Base-by-base conservation (phyloP, 495 filamentous ascomycete species). In the Thermothielavioides terrestris region DNA sequence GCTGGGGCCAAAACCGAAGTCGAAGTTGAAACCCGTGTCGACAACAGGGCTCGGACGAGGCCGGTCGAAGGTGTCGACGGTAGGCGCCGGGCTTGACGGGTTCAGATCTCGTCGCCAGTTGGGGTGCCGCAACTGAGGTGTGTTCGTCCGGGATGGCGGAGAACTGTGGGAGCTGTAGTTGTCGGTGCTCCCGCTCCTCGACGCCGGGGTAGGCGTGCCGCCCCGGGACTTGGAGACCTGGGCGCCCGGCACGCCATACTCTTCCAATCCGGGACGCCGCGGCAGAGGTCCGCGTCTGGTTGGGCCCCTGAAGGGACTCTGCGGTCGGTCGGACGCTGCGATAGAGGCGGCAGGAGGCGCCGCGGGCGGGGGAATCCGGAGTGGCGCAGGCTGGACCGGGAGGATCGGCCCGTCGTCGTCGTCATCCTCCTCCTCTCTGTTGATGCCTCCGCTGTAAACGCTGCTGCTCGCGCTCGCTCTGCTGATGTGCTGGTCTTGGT, bases 21-120 rank as follows among this genome's bases (percentile, higher is more conserved):
- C 59, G 28, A 66, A 66, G 11, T 66, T 60, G 57, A 66, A 66
- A 35, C 61, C 57, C 3, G 50, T 45, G 14, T 58, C 58, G 25
- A 54, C 39, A 4, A 49, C 17, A 18, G 42, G 48, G 23, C 31
- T 43, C 6, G 39, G 48, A 4, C 28, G 38, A 1, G 48, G 0
- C 2, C 30, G 48, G 7, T 45, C 49, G 17, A 31, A 20, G 1
- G 21, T 7, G 4, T 44, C 38, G n/a, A 41, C n/a, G 7, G 36
- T 46, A 3, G 48, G 21, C 11, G 50, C 40, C 3, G 52, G 39
- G 11, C 38, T 52, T 12, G 48, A 44, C 26, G 35, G 50, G 44
- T 2, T 42, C 12, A 20, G 21, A 42, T 49, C 46, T 10, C 50
- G 50, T 4, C 25, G 20, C 32, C 41, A 18, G 59, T 41, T 46